These are phyloP conservation scores for Magnusiomyces ingens DNA, from an alignment of 1,139 yeast genomes.

Conservation along the genomic window DNA sequence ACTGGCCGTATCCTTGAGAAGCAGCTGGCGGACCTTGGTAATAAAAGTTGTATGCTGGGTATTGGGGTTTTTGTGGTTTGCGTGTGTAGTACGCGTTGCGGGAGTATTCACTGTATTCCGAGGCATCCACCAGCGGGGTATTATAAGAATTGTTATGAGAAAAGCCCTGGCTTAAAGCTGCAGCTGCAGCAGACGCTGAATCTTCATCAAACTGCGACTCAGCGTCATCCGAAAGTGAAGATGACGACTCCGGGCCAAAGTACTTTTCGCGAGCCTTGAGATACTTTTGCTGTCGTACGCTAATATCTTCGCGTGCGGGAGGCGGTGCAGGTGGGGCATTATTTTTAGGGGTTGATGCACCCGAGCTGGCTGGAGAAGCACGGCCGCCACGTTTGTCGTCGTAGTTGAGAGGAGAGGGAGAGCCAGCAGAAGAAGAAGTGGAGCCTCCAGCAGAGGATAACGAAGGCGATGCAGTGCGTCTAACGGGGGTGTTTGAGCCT, in stretches of 20 bases:
- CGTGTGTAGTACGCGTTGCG: neutral
- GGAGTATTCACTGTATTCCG: conserved; percentile 4
- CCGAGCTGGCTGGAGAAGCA: neutral
- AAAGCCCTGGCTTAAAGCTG: neutral
- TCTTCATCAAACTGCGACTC: neutral
- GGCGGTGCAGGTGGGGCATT: conserved; percentile 4
- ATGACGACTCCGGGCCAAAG: conserved; percentile 11
- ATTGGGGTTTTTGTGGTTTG: neutral
- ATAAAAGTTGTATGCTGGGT: too few species aligned
- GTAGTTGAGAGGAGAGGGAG: neutral
- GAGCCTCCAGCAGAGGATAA: neutral
- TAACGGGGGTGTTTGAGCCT: conserved; percentile 2
- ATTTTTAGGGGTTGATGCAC: conserved; percentile 5
- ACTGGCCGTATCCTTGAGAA: too few species aligned
- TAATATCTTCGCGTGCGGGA: conserved; percentile 13
- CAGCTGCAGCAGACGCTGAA: neutral
- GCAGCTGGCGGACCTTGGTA: too few species aligned
- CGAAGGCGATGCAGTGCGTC: neutral
- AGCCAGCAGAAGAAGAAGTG: neutral
- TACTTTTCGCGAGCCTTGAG: conserved; percentile 15
- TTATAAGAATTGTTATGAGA: neutral
- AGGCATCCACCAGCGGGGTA: neutral
- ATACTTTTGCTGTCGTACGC: conserved; percentile 13
- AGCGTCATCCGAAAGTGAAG: neutral
- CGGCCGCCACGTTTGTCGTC: neutral